Evolutionary conservation across 2,329 filamentous ascomycete genomes (phyloP).

Genomic region (Cercospora zeina): DNA sequence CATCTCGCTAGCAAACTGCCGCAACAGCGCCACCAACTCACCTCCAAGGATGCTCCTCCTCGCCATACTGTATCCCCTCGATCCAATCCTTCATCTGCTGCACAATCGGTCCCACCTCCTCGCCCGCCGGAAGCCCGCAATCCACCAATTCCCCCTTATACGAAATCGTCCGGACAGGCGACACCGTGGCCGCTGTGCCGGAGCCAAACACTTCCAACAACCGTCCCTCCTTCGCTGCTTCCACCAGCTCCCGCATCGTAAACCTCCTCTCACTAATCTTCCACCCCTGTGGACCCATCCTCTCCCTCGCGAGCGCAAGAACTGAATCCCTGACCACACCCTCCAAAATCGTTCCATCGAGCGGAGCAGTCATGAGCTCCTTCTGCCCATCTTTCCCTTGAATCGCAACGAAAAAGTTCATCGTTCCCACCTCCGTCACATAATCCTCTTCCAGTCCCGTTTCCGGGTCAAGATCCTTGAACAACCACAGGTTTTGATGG

Average conservation of each 20-base stretch:
- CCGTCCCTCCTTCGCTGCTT: slow-evolving; percentile 79
- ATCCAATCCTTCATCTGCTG: slow-evolving; percentile 94
- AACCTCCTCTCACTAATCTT: slow-evolving; percentile 84
- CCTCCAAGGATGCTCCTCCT: slow-evolving; percentile 90
- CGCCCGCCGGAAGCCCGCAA: slow-evolving; percentile 69
- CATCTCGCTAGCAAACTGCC: not conserved
- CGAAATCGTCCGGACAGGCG: slow-evolving; percentile 82
- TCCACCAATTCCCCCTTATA: slow-evolving; percentile 81
- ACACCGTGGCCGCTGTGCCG: slow-evolving; percentile 91
- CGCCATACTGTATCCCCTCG: slow-evolving; percentile 90
- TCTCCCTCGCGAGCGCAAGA: slow-evolving; percentile 79
- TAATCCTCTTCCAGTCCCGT: slow-evolving; percentile 66
- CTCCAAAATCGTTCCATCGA: slow-evolving; percentile 95
- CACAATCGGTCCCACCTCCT: slow-evolving; percentile 87
- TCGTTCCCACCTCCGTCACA: slow-evolving; percentile 95
- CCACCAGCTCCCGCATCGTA: slow-evolving; percentile 80
- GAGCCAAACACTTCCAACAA: slow-evolving; percentile 91
- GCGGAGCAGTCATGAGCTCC: slow-evolving; percentile 89
- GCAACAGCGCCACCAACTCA: slow-evolving; percentile 12
- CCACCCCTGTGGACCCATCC: slow-evolving; percentile 83
- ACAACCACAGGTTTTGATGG: slow-evolving; percentile 98
- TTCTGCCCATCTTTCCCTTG: slow-evolving; percentile 86
- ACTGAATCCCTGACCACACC: slow-evolving; percentile 93
- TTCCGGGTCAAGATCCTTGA: slow-evolving; percentile 62
- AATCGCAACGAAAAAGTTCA: slow-evolving; percentile 94